Evolutionary conservation across 768 basidiomycete genomes (phyloP), one percentile per base, ranked within the genome.

Genomic region (Boletus reticuloceps): DNA sequence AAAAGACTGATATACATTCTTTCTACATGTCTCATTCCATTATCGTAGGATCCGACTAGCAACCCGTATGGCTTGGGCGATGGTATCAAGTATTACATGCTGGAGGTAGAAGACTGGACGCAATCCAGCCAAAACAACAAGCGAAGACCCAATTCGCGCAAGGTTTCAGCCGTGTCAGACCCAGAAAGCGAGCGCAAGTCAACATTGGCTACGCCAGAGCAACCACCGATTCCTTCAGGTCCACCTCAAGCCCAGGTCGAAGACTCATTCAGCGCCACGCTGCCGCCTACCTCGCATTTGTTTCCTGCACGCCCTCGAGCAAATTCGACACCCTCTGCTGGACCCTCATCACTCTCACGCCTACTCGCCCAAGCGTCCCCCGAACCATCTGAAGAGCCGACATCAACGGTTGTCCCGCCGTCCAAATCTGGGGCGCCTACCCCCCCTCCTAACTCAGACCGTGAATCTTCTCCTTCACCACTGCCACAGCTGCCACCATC

Each of bases 71-170:
- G 87, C 1, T 80, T 96, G 9, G 85, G 88, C 2, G 86, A 92
- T 58, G 93, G 94, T 29, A 86, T 92, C 55, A 95, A 95, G 73
- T 95, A 91, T 62, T 94, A 91, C 70, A 88, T 93, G 84, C 82
- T 95, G 19, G 89, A 94, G 72, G 93, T 94, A 20, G 93, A 96
- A 68, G 90, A 92, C 62, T 96, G 93, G 92, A 91, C 89, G 2
- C 88, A 91, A 62, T 84, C 87, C 2, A 80, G 77, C 46, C 80
- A 73, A 45, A 60, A 81, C 37, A 82, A 82, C 54, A 88, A 86
- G 68, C 82, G 85, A 44, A 78, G 82, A 47, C 70, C 73, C 32
- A 77, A 77, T 9, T 77, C 79, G 10, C 80, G 78, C 65, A 88
- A 85, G 63, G 64, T 74, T 17, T 73, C 78, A 17, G 63, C 73